Evolutionary conservation across 2,329 filamentous ascomycete genomes (phyloP), one percentile per base, ranked within the genome.

Genomic region (Colletotrichum liriopes): DNA sequence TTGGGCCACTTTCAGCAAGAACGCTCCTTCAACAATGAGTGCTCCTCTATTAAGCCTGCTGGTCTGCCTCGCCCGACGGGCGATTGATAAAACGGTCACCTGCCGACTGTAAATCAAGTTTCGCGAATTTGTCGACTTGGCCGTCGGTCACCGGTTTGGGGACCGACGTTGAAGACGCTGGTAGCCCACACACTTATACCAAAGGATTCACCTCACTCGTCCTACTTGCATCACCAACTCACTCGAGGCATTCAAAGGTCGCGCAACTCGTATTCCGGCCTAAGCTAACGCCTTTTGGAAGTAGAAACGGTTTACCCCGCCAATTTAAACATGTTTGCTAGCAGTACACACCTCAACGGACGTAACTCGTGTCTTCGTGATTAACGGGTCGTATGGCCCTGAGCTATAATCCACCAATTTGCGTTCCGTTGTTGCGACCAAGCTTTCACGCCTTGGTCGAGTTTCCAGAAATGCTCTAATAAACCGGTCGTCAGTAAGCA

Each of bases 381-480:
- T 47, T 56, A 14, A 35, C 35, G 6, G 55, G 23, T 8, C 12
- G 26, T 3, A 20, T 54, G 14, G 37, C 51, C 39, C 26, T 32
- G 14, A n/a, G 39, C 14, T 49, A 41, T 8, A 16, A 8, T 37
- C 29, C 23, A n/a, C 35, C 29, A 49, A 8, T 4, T 39, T 16
- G 16, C n/a, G 12, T 39, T 12, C 12, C 26, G 6, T 39, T 39
- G 5, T 11, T 16, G 7, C 51, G n/a, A 16, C 20, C 3, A 18
- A 9, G 3, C 11, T 9, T 35, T 47, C 35, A 73, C 9, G 72
- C 69, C 47, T 68, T 73, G 1, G 72, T 73, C 54, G 45, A 58
- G 35, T 73, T 73, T 49, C 62, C 66, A n/a, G 71, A 67, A 35
- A 67, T 52, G 47, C 54, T 74, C 67, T 67, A 26, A 11, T 9